phyloP scores from a whole-genome alignment of 768 basidiomycete species.

The Trametopsis cervina region DNA sequence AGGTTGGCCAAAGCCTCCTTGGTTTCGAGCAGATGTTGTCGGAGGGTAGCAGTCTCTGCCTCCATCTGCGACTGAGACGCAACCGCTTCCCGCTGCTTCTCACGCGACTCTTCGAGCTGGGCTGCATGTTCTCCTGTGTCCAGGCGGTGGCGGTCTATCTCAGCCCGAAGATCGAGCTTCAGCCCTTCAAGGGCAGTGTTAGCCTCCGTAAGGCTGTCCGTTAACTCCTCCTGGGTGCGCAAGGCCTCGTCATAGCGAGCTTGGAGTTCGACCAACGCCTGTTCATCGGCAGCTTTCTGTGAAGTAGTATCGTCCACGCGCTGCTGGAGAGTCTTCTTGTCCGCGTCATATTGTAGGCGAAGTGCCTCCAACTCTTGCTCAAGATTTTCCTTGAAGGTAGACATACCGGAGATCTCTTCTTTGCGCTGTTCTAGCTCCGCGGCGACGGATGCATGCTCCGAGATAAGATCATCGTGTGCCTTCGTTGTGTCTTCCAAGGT shows the following conservation, averaged over 20 bases:
- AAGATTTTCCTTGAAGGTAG: conserved; percentile 9
- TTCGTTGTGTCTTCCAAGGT: not conserved
- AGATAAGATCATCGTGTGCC: conserved; percentile 23
- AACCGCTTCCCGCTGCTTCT: conserved; percentile 14
- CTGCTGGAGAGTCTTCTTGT: conserved; percentile 3
- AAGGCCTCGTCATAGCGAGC: conserved; percentile 8
- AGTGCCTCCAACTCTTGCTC: conserved; percentile 9
- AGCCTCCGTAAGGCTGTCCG: conserved; percentile 3
- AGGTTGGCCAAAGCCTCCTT: conserved; percentile 28
- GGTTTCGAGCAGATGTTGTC: conserved; percentile 35
- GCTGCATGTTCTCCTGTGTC: conserved; percentile 20
- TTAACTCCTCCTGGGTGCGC: conserved; percentile 13
- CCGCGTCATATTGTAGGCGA: not conserved
- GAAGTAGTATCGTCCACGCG: not conserved
- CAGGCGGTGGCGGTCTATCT: conserved; percentile 1
- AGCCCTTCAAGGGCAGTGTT: conserved; percentile 6
- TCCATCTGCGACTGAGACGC: conserved; percentile 11
- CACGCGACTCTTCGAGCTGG: conserved; percentile 16
- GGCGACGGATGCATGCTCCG: conserved; percentile 21
- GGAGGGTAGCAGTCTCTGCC: conserved; percentile 23
- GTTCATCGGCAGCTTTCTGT: conserved; percentile 2
- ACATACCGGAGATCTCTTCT: not conserved
- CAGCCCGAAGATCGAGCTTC: conserved; percentile 7
- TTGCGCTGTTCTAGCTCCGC: conserved; percentile 7
- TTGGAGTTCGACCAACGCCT: conserved; percentile 9